Base-by-base conservation (phyloP, 768 basidiomycete species). In the Tulasnella sp. region DNA sequence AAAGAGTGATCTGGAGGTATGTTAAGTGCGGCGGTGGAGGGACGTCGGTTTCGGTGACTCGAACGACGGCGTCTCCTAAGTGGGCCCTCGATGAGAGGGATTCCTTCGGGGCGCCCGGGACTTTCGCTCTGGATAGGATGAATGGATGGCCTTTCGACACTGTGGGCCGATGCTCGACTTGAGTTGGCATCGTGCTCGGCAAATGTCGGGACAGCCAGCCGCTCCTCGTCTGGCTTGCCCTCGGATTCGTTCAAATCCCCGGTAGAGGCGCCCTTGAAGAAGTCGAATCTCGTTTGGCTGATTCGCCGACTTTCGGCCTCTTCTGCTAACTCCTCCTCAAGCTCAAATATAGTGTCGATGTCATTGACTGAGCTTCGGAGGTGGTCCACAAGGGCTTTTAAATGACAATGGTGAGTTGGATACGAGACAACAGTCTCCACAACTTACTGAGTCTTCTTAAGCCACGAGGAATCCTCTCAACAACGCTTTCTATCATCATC, bases 281-380 rank as follows among this genome's bases (percentile, higher is more conserved):
- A 29, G 15, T 38, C 69, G n/a, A 31, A 37, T 19, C 34, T 45
- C 25, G 25, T 64, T 25, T 79, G 36, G 67, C 67, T 69, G 58
- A 76, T 49, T 25, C 75, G 75, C 19, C 67, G 37, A 37, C 64
- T 76, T 39, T 68, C 67, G 25, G 75, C 72, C n/a, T 79, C 78
- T 38, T 71, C 76, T 38, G 76, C 85, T 34, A 86, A 84, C 71
- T 91, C 88, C 22, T 91, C 91, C 80, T 91, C 91, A 14, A 94
- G 85, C 78, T 94, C 91, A 79, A 95, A 95, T 25, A 95, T 89
- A 90, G 89, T 87, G 79, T 91, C 90, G 76, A 96, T 94, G 79
- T 93, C 91, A 3, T 87, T 85, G 76, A 86, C 89, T 1, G 88
- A 86, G 2, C 93, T 92, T n/a, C 86, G 89, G 17, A 94, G 72